Percentiles rank a stretch among this genome's conserved stretches.
These are phyloP conservation scores for Penicillium atrosanguineum DNA, from an alignment of 495 filamentous ascomycete species.

Conservation along the genomic window DNA sequence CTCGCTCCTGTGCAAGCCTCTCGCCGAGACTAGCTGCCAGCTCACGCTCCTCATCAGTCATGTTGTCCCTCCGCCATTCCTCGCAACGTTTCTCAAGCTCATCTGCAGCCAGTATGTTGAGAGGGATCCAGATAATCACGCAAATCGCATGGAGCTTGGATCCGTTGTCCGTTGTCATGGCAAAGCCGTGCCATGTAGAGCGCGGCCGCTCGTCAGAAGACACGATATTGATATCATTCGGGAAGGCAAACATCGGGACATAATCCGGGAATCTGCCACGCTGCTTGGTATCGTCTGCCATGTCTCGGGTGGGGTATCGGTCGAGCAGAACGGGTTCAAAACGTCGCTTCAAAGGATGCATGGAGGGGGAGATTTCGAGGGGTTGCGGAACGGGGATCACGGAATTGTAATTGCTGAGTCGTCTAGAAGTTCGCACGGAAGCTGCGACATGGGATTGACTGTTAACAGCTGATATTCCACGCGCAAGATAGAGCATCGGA, in stretches of 20 bases:
- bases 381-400: constrained; percentile 94
- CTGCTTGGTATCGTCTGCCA: constrained; percentile 75
- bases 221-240: constrained; percentile 95
- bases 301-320: constrained; percentile 81
- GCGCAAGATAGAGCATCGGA: not conserved
- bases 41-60: constrained; percentile 94
- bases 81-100: constrained; percentile 90
- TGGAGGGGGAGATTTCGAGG: constrained; percentile 81
- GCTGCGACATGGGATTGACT: constrained; percentile 45
- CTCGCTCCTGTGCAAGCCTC: constrained; percentile 82
- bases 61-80: constrained; percentile 89
- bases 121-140: constrained; percentile 87
- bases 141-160: constrained; percentile 90
- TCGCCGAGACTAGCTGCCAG: constrained; percentile 90
- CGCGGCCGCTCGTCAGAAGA: constrained; percentile 91
- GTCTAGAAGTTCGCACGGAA: constrained; percentile 82
- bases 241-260: constrained; percentile 98
- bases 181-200: constrained; percentile 97
- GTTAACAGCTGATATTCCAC: not conserved
- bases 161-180: constrained; percentile 92
- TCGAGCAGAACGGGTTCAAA: constrained; percentile 95
- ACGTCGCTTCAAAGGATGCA: constrained; percentile 90
- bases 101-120: constrained; percentile 77
- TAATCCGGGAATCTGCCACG: constrained; percentile 93
- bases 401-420: constrained; percentile 96